A percentile compares a stretch with the other conserved stretches of the same genome.
phyloP scores from a whole-genome alignment of 78 protist genomes.

The Pelomyxa schiedti region DNA sequence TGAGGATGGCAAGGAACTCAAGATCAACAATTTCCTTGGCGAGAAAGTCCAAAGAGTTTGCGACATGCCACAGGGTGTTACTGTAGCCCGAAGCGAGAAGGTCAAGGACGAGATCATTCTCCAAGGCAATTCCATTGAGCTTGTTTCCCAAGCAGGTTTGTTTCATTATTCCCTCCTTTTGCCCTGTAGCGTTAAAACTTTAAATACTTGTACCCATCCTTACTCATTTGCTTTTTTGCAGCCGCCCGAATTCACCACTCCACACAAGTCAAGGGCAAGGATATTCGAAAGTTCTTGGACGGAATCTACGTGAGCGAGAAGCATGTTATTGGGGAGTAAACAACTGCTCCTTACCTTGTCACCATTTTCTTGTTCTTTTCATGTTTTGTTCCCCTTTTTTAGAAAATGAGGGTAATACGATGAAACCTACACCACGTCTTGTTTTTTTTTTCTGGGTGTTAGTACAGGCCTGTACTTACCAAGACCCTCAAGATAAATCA shows the following conservation, averaged over 20 bases:
- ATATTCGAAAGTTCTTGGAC: slow-evolving; percentile 99
- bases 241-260: not conserved
- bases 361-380: too few relatives aligned
- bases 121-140: slow-evolving; percentile 88
- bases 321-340: slow-evolving; percentile 40
- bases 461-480: too few relatives aligned
- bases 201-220: not conserved
- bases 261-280: too few relatives aligned
- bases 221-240: not conserved
- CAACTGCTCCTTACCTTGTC: too few relatives aligned
- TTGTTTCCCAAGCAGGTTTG: slow-evolving; percentile 73
- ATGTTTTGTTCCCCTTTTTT: too few relatives aligned
- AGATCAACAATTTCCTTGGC: slow-evolving; percentile 97
- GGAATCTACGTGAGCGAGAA: slow-evolving; percentile 92
- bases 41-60: slow-evolving; percentile 76
- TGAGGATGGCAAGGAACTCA: slow-evolving; percentile 61
- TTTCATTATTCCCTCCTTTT: too few relatives aligned
- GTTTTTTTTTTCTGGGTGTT: too few relatives aligned
- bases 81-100: slow-evolving; percentile 36
- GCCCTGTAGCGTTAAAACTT: not conserved
- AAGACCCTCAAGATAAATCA: too few relatives aligned
- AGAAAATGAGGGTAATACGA: too few relatives aligned
- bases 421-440: too few relatives aligned
- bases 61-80: slow-evolving; percentile 73
- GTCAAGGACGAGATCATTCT: slow-evolving; percentile 91